Evolutionary conservation across 306 rosid genomes (phyloP), one percentile per base, ranked within the genome.

Genomic region (Astragalus glycyphyllos): DNA sequence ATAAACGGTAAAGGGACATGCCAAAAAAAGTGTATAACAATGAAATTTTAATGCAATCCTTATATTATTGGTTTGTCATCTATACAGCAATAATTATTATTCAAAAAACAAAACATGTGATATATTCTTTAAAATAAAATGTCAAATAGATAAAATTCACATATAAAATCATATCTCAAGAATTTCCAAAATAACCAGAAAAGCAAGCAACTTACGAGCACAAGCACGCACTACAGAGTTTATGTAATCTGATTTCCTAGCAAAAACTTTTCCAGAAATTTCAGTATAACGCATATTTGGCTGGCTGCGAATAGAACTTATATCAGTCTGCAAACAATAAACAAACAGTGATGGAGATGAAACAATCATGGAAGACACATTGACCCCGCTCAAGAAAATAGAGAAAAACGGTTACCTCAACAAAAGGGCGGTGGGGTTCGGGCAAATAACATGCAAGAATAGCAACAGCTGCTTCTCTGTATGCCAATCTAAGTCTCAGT

Each of bases 391-490:
- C 54, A 78, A 81, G 54, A 34, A 23, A 72, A 68, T 40, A 57
- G 34, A 17, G 74, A 58, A 47, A 64, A 63, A 54, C 23, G 49
- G 58, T 46, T 40, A 89, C 97, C 92, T 90, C 90, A 13, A 78
- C 59, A 68, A 93, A 85, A 66, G 92, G 96, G 44, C 86, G 88
- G 79, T 83, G 80, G 60, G 92, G 80, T 72, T 90, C 96, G 47
- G 98, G 98, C 65, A 87, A 89, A 85, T 84, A 86, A 86, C 97
- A 93, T 23, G 94, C 94, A 74, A 93, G 89, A 79, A 93, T 82
- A 72, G 98, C 94, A 81, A 90, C 94, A 53, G 98, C 96, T 81
- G 98, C 97, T 83, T 93, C 98, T 83, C 98, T 84, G 80, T 90
- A 93, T 55, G 97, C 97, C 80, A 93, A 82, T 81, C 98, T 87